These are phyloP conservation scores for Actinidia polygama DNA, from an alignment of 179 eudicot species.

Conservation along the genomic window DNA sequence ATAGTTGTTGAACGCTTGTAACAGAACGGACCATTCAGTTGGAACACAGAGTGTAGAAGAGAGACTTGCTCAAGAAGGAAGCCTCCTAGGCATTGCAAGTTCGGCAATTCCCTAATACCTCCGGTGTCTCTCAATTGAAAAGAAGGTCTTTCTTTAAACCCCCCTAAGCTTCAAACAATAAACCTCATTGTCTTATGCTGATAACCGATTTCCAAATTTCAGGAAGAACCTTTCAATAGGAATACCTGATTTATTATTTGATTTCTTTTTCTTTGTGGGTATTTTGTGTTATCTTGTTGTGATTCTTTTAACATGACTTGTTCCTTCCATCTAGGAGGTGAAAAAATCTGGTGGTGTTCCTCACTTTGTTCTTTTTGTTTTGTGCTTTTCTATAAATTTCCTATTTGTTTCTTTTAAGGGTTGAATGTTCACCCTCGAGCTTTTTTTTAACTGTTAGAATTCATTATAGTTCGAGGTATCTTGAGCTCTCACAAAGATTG, in stretches of 20 bases:
- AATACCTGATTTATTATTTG: not conserved
- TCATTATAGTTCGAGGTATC: slow-evolving; percentile 72
- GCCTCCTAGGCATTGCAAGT: slow-evolving; percentile 47
- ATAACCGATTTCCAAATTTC: slow-evolving; percentile 74
- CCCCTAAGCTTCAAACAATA: not conserved
- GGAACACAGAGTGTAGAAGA: slow-evolving; percentile 22
- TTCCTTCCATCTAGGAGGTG: slow-evolving; percentile 91
- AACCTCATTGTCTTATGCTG: not conserved
- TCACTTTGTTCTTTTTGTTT: slow-evolving; percentile 35
- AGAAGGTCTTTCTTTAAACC: slow-evolving; percentile 30
- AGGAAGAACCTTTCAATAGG: slow-evolving; percentile 88
- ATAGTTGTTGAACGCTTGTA: too few species aligned
- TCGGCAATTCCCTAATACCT: slow-evolving; percentile 32
- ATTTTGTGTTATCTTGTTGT: not conserved
- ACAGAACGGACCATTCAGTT: too few species aligned
- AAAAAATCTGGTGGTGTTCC: slow-evolving; percentile 87
- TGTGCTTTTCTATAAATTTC: not conserved
- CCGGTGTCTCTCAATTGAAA: slow-evolving; percentile 33
- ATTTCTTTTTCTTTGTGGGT: not conserved
- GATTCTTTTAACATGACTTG: slow-evolving; percentile 52
- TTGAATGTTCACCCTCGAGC: not conserved
- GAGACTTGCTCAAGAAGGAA: slow-evolving; percentile 57
- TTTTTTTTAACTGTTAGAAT: not conserved
- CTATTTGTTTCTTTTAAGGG: not conserved
- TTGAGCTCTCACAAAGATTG: slow-evolving; percentile 93